These are phyloP conservation scores for Alternaria consortialis DNA, from an alignment of 2,329 filamentous ascomycete species.

Conservation along the genomic window DNA sequence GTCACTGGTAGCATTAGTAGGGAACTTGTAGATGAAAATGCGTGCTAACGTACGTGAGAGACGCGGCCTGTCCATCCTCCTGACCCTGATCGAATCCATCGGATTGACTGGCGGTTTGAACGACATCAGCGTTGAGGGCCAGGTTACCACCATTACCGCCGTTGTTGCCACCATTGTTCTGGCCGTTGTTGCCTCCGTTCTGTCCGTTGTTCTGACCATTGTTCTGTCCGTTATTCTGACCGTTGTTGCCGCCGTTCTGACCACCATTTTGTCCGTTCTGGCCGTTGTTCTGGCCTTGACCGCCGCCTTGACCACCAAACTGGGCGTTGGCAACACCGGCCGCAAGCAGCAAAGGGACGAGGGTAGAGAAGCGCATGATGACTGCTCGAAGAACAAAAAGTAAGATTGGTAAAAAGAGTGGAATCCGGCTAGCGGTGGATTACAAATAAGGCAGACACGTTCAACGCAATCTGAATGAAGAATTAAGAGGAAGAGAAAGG, in stretches of 20 bases:
- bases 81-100: slow-evolving; percentile 53
- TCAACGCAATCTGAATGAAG: slow-evolving; percentile 52
- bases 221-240: slow-evolving; percentile 16
- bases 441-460: slow-evolving; percentile 51
- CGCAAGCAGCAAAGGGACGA: slow-evolving; percentile 46
- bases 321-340: slow-evolving; percentile 48
- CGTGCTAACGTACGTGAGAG: slow-evolving; percentile 53
- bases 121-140: slow-evolving; percentile 49
- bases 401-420: slow-evolving; percentile 43
- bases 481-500: slow-evolving; percentile 52
- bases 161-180: slow-evolving; percentile 19
- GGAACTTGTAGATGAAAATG: background rate
- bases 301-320: slow-evolving; percentile 23
- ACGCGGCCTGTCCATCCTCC: slow-evolving; percentile 56
- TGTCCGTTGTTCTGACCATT: slow-evolving; percentile 19
- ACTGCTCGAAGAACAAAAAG: slow-evolving; percentile 26
- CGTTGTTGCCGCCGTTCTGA: background rate
- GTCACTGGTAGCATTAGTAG: slow-evolving; percentile 49
- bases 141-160: slow-evolving; percentile 27
- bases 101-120: slow-evolving; percentile 55
- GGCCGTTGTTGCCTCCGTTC: slow-evolving; percentile 27
- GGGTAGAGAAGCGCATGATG: slow-evolving; percentile 50
- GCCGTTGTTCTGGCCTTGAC: slow-evolving; percentile 17
- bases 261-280: slow-evolving; percentile 27
- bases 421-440: slow-evolving; percentile 51